Evolutionary conservation across 768 basidiomycete genomes (phyloP).

Genomic region (Symmetrospora coprosmae): DNA sequence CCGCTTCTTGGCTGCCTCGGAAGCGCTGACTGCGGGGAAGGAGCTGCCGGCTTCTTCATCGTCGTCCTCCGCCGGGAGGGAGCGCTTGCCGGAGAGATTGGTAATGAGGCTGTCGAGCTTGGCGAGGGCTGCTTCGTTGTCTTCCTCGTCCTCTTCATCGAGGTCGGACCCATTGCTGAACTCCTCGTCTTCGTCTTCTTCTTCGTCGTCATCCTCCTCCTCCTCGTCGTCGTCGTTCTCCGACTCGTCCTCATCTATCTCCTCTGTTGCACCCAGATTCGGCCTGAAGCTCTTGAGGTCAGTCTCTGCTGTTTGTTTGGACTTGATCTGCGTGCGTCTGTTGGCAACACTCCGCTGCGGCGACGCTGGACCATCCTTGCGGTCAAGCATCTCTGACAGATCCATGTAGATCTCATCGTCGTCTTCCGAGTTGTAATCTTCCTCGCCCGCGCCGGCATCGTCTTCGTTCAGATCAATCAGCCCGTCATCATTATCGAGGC

Average conservation of each 20-base stretch:
- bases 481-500: background rate
- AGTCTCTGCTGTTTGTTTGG: constrained; percentile 1
- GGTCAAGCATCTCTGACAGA: constrained; percentile 37
- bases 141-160: constrained; percentile 33
- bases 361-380: no score
- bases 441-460: no score
- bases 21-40: constrained; percentile 33
- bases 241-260: constrained; percentile 30
- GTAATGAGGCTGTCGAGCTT: constrained; percentile 61
- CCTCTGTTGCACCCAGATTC: constrained; percentile 39
- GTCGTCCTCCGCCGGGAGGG: no score
- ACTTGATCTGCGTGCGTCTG: background rate
- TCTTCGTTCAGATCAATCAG: constrained; percentile 35
- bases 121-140: constrained; percentile 43
- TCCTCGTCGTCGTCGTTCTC: constrained; percentile 35
- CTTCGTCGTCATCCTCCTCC: constrained; percentile 50
- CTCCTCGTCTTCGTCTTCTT: constrained; percentile 44
- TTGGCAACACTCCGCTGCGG: no score
- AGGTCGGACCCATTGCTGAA: constrained; percentile 32
- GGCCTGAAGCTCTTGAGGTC: constrained; percentile 28
- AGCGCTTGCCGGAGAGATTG: constrained; percentile 51
- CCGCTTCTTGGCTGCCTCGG: constrained; percentile 36
- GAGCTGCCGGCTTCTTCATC: constrained; percentile 38
- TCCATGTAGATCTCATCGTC: constrained; percentile 39
- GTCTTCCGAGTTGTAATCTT: constrained; percentile 33